phyloP scores from a whole-genome alignment of 352 stramenopile genomes.

The Phytophthora macrochlamydospora region DNA sequence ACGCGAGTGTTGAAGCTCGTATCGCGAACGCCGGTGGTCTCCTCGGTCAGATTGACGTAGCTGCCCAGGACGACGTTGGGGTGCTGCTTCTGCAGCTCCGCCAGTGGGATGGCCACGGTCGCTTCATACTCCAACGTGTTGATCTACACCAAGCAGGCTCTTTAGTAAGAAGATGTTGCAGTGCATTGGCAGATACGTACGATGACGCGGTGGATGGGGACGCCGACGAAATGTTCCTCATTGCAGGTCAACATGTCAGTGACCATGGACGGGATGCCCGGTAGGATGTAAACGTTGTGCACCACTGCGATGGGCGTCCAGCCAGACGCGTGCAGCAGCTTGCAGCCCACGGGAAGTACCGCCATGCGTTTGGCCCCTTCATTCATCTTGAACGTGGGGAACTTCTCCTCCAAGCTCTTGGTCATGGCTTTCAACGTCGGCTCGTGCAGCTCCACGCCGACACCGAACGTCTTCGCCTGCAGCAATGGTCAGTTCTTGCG shows the following conservation, averaged over 20 bases:
- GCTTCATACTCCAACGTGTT: constrained; percentile 70
- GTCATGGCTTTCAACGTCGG: constrained; percentile 60
- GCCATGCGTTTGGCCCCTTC: constrained; percentile 78
- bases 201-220: constrained; percentile 77
- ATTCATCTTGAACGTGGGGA: constrained; percentile 58
- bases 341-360: constrained; percentile 58
- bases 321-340: constrained; percentile 47
- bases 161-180: too few species aligned
- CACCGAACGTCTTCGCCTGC: constrained; percentile 69
- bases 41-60: constrained; percentile 76
- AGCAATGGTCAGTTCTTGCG: background rate
- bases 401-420: constrained; percentile 55
- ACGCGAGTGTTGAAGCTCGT: constrained; percentile 68
- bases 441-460: constrained; percentile 65
- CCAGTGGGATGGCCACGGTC: constrained; percentile 55
- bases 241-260: constrained; percentile 79
- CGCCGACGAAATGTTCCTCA: constrained; percentile 74
- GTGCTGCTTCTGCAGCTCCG: constrained; percentile 63
- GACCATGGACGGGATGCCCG: constrained; percentile 76
- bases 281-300: constrained; percentile 84
- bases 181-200: constrained; percentile 31
- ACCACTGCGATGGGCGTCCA: constrained; percentile 77
- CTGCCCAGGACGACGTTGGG: constrained; percentile 72
- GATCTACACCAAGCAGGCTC: constrained; percentile 35
- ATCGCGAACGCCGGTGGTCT: constrained; percentile 55